Base-by-base conservation (phyloP, 352 stramenopile species). In the Globisporangium nodosum region DNA sequence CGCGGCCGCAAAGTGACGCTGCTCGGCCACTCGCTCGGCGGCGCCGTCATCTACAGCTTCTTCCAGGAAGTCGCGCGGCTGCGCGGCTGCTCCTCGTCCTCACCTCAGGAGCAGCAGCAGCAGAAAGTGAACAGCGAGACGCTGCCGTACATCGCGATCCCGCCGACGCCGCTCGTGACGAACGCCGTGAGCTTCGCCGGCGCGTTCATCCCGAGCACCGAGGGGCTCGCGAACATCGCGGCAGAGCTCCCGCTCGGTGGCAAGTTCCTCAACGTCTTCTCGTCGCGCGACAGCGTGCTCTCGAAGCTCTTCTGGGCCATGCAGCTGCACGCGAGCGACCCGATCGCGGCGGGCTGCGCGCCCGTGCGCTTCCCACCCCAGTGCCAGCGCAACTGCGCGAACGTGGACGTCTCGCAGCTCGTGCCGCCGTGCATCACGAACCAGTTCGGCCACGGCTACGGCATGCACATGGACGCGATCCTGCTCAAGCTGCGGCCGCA, bases 371-470 rank as follows among this genome's bases (percentile, higher is more conserved):
- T 68, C 50, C 61, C 56, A 2, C 11, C 46, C 0, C 24, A 21
- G 27, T 60, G 52, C 27, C n/a, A 60, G 8, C 52, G 37, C 51
- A 68, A 60, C 43, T 54, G 56, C 21, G 53, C 73, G 13, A 90
- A 94, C 51, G 68, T 94, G 20, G 81, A 92, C 18, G 81, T 94
- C 13, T 83, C 82, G 30, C 73, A 84, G 43, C 61, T 91, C 16
- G 69, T 94, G 33, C 61, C 70, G 6, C 73, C 82, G 27, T 62
- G 69, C 31, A 55, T 86, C 46, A 68, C 77, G 45, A 92, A 82
- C 52, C 79, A 88, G 61, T 91, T 94, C 48, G 85, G 85, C 18
- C 85, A 94, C 64, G 82, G 81, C 64, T 94, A 94, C 67, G 66
- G 68, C 6, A 66, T 65, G 5, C 75, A 85, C 60, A 94, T 94